Evolutionary conservation across 2,329 filamentous ascomycete species (phyloP).

Genomic region (Xylariaceae sp.): DNA sequence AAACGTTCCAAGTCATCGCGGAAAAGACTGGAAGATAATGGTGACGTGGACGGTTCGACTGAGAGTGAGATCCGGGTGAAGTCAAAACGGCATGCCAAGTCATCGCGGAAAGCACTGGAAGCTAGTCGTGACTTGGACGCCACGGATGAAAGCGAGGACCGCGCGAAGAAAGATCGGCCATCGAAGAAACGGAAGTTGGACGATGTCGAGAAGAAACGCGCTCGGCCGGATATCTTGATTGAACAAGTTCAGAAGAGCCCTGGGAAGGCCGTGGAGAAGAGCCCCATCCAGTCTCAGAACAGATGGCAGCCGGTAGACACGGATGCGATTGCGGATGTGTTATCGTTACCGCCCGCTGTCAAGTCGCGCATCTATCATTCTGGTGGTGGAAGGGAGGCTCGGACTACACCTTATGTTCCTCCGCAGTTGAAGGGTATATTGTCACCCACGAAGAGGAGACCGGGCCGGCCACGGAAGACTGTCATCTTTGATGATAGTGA

Average conservation of each 20-base stretch:
- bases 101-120: too few relatives aligned
- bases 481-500: constrained; percentile 45
- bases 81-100: neutral
- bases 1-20: constrained; percentile 3
- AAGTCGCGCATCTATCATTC: constrained; percentile 15
- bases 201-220: constrained; percentile 1
- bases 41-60: too few relatives aligned
- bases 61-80: neutral
- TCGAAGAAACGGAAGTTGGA: constrained; percentile 15
- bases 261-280: neutral
- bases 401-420: neutral
- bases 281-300: constrained; percentile 13
- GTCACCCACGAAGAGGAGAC: constrained; percentile 45
- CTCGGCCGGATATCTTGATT: neutral
- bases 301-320: constrained; percentile 24
- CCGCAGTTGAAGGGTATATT: constrained; percentile 50
- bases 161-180: constrained; percentile 10
- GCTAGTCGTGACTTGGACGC: too few relatives aligned
- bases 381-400: constrained; percentile 4
- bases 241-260: neutral
- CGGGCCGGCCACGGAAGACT: constrained; percentile 43
- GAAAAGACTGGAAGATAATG: too few relatives aligned
- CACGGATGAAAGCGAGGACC: too few relatives aligned
- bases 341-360: constrained; percentile 8
- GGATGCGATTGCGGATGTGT: neutral